A percentile compares a stretch with the other conserved stretches of the same genome.
phyloP scores from a whole-genome alignment of 2,329 filamentous ascomycete species.

The Penicillium hordei region DNA sequence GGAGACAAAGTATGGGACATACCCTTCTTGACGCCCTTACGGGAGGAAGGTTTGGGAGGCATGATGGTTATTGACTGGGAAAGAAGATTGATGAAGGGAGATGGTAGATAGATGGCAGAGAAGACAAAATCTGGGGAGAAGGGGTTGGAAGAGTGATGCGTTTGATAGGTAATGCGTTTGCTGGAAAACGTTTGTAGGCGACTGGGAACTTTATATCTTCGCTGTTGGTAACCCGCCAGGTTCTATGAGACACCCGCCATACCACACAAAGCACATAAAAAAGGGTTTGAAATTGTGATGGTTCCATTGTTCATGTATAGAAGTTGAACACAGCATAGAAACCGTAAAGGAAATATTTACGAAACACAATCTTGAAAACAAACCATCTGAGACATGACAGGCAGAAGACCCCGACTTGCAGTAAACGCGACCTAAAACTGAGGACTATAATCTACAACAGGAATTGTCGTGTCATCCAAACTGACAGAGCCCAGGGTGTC shows the following conservation, averaged over 20 bases:
- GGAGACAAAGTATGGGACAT: not conserved
- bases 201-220: not conserved
- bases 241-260: not conserved
- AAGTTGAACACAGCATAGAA: not conserved
- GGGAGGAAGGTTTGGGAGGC: not conserved
- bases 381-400: not conserved
- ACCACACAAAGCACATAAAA: not conserved
- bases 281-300: not conserved
- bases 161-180: not conserved
- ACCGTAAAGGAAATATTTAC: not conserved
- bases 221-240: too few species aligned
- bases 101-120: not conserved
- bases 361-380: not conserved
- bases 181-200: not conserved
- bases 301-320: not conserved
- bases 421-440: not conserved
- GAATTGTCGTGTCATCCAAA: conserved; percentile 34
- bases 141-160: not conserved
- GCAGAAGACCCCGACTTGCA: not conserved
- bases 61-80: not conserved
- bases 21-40: conserved; percentile 1
- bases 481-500: conserved; percentile 33
- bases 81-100: not conserved
- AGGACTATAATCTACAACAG: conserved; percentile 35
- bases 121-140: not conserved